phyloP scores from a whole-genome alignment of 257 asterid species.

The Penstemon newberryi region DNA sequence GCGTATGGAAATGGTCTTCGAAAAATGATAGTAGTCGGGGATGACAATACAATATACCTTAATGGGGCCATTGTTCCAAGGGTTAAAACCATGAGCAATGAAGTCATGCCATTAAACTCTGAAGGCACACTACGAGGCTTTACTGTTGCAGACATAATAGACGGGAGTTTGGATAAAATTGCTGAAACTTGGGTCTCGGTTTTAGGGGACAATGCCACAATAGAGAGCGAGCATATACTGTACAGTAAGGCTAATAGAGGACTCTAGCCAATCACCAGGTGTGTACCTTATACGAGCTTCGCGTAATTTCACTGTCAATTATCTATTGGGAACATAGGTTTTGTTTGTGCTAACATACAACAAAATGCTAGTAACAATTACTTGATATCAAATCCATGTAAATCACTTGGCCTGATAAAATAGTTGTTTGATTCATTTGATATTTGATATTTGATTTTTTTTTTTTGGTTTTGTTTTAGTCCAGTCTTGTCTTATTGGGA shows the following conservation, averaged over 20 bases:
- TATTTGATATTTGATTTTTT: too few species aligned
- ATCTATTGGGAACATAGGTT: too few species aligned
- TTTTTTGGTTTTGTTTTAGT: too few species aligned
- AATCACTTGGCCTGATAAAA: background rate
- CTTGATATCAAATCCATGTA: too few species aligned
- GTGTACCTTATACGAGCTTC: conserved; percentile 1
- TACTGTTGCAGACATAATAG: conserved; percentile 58
- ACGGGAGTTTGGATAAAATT: conserved; percentile 58
- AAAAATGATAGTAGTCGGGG: conserved; percentile 77
- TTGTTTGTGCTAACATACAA: too few species aligned
- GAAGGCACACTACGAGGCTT: conserved; percentile 73
- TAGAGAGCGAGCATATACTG: conserved; percentile 54
- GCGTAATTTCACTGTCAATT: background rate
- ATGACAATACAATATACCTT: conserved; percentile 59
- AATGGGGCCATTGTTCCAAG: conserved; percentile 93
- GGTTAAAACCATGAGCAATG: conserved; percentile 40
- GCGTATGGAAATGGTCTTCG: conserved; percentile 67
- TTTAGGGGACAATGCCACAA: conserved; percentile 37
- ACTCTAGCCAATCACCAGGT: conserved; percentile 1
- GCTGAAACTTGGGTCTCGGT: conserved; percentile 91
- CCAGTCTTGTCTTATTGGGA: too few species aligned
- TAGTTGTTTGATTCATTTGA: background rate
- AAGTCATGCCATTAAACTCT: conserved; percentile 28
- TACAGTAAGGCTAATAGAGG: conserved; percentile 35
- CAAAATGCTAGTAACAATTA: too few species aligned